phyloP scores from a whole-genome alignment of 2,329 filamentous ascomycete species.

The Claviceps sp. region DNA sequence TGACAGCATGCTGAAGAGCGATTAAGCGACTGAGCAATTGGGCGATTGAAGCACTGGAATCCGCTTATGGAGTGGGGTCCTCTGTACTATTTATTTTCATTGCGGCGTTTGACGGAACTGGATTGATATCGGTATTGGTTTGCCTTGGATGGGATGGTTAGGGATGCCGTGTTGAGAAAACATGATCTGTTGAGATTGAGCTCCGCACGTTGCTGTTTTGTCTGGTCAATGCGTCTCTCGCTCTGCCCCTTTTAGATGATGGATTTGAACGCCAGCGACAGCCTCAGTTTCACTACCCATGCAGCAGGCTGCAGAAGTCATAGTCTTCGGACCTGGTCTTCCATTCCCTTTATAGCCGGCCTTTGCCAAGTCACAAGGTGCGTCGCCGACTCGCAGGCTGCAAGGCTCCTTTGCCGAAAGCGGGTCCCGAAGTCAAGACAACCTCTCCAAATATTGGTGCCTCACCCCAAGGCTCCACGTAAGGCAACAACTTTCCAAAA shows the following conservation, averaged over 20 bases:
- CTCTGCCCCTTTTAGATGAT: not conserved
- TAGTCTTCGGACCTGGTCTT: not conserved
- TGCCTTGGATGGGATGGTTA: not conserved
- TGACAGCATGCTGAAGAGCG: conserved; percentile 93
- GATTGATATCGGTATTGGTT: not conserved
- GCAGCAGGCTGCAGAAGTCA: not conserved
- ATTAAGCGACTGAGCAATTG: conserved; percentile 33
- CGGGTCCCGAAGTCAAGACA: not conserved
- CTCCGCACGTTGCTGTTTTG: not conserved
- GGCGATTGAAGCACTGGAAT: not conserved
- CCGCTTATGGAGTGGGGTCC: not conserved
- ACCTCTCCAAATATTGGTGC: conserved; percentile 17
- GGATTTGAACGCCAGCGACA: not conserved
- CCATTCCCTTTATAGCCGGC: not conserved
- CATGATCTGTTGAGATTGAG: not conserved
- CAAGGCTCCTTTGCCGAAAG: not conserved
- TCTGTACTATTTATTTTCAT: conserved; percentile 7
- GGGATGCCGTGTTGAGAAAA: not conserved
- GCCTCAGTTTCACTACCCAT: not conserved
- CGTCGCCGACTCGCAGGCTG: too few species aligned
- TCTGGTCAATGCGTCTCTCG: not conserved
- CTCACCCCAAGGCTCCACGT: conserved; percentile 13
- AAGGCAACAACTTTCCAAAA: conserved; percentile 30
- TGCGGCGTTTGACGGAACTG: conserved; percentile 11
- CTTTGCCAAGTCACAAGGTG: not conserved